Base-by-base conservation (phyloP, 805 yeast genomes). In the Pichia cephalocereana region DNA sequence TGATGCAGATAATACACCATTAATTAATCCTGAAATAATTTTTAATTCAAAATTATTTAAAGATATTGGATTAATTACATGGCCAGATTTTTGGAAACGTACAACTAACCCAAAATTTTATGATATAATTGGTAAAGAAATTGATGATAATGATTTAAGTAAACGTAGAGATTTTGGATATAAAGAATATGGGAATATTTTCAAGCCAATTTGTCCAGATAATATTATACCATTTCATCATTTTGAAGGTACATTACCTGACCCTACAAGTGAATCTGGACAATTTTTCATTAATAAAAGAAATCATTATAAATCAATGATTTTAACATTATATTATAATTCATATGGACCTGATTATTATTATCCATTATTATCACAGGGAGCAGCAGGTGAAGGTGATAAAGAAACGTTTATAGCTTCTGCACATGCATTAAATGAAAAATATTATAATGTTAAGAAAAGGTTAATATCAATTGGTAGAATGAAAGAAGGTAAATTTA, bases 41-140 rank as follows among this genome's bases (percentile, higher is more conserved):
- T 64, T 65, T 31, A 45, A 52, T 3, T 47, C 57, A 7, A 70
- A 72, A 40, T 76, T 82, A 7, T 81, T 70, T 57, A 47, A 52
- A 15, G 61, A 69, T 8, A 60, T 66, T 27, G 86, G 86, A 1
- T 61, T 82, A 57, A 69, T 82, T 28, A 66, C 76, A 5, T 82
- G 87, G 87, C 87, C 87, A 2, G 86, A 80, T 60, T 76, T 77
- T 51, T 82, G 86, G 86, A 70, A 74, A 56, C 70, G 87, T 49
- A 75, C 83, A 4, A 79, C 86, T 0, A 69, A 80, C 4, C 86
- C 87, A 6, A 62, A 65, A 39, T 79, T 72, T 54, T 82, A 79
- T 59, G 66, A 73, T n/a, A 56, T 57, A 44, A 76, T 84, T 12
- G 66, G 65, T 15, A 68, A 67, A 47, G 63, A 60, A 40, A 66